Percentiles rank a stretch among this genome's conserved stretches.
Conservation (phyloP, 768 basidiomycete genomes). For the Termitomyces sp. region DNA sequence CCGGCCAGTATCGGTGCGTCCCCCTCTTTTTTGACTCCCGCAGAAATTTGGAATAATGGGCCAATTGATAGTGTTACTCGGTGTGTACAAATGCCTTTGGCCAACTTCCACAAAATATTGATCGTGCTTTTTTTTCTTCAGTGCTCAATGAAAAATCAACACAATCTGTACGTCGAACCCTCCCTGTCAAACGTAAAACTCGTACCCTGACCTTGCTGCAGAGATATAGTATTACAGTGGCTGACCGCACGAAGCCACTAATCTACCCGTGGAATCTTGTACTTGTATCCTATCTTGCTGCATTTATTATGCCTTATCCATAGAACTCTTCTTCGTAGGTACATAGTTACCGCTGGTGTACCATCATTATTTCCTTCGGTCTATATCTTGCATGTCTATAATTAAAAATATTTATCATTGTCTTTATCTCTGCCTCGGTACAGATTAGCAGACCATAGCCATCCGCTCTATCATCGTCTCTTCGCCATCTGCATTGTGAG, state of each 20-base stretch:
- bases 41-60: constrained; percentile 1
- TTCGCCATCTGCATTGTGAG: constrained; percentile 84
- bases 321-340: background rate
- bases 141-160: constrained; percentile 97
- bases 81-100: constrained; percentile 33
- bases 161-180: constrained; percentile 65
- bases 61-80: constrained; percentile 62
- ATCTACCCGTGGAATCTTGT: constrained; percentile 7
- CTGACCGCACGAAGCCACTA: constrained; percentile 71
- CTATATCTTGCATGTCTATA: constrained; percentile 2
- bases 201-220: constrained; percentile 19
- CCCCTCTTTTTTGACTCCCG: background rate
- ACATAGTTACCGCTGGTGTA: constrained; percentile 2
- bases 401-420: background rate
- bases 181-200: background rate
- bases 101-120: background rate
- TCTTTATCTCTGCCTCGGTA: background rate
- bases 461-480: constrained; percentile 41
- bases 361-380: background rate
- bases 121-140: constrained; percentile 26
- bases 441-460: no score
- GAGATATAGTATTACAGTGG: constrained; percentile 89
- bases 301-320: constrained; percentile 2
- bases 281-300: constrained; percentile 1
- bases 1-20: constrained; percentile 80